phyloP scores from a whole-genome alignment of 2,329 filamentous ascomycete species.

The Bipolaris oryzae region DNA sequence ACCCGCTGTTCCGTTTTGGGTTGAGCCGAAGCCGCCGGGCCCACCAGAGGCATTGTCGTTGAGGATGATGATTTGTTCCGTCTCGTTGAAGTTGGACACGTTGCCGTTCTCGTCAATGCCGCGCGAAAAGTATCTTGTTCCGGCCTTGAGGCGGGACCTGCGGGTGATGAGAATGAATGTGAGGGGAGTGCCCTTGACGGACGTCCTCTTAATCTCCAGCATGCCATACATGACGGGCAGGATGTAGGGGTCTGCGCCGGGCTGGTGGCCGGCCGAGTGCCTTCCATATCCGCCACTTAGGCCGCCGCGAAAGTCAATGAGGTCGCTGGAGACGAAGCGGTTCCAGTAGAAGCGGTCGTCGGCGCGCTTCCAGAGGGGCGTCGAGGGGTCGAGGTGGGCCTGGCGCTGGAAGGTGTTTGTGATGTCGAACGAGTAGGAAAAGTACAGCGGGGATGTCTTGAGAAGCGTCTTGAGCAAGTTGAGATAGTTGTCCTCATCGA shows the following conservation, averaged over 20 bases:
- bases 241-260: conserved; percentile 86
- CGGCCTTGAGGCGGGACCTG: conserved; percentile 83
- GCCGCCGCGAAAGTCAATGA: conserved; percentile 84
- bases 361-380: conserved; percentile 86
- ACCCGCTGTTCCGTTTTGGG: conserved; percentile 69
- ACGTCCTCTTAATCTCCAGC: conserved; percentile 86
- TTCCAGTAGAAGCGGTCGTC: conserved; percentile 99
- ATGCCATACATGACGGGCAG: conserved; percentile 96
- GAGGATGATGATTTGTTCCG: conserved; percentile 87
- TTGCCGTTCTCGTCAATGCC: conserved; percentile 92
- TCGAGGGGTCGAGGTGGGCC: conserved; percentile 71
- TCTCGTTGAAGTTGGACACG: conserved; percentile 99
- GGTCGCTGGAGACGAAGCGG: conserved; percentile 84
- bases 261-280: conserved; percentile 71
- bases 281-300: conserved; percentile 57
- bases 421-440: conserved; percentile 95
- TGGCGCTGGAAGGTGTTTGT: conserved; percentile 98
- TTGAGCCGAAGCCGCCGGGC: conserved; percentile 78
- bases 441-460: conserved; percentile 89
- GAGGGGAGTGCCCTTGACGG: conserved; percentile 81
- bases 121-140: conserved; percentile 92
- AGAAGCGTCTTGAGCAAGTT: conserved; percentile 80
- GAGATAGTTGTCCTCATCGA: conserved; percentile 92
- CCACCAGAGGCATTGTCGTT: conserved; percentile 78
- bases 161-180: conserved; percentile 88